phyloP scores from a whole-genome alignment of 2,329 filamentous ascomycete genomes.

The Chrysoporthe cubensis region DNA sequence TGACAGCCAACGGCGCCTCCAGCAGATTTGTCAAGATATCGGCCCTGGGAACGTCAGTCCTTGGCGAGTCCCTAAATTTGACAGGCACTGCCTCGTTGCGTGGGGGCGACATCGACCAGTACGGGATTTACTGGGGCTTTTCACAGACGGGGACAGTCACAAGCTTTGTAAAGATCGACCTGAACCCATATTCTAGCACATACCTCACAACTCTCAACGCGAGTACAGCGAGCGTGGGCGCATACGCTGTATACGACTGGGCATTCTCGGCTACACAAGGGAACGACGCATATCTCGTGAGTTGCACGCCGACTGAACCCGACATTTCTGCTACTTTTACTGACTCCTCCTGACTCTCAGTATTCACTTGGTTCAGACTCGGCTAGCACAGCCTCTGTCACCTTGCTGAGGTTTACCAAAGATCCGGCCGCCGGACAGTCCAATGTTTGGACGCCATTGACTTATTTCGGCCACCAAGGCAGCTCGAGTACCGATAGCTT shows the following conservation, averaged over 20 bases:
- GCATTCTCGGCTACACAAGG: background rate
- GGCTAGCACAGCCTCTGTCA: background rate
- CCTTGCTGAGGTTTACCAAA: background rate
- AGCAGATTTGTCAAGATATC: constrained; percentile 5
- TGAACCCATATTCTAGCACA: background rate
- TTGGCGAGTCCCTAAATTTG: background rate
- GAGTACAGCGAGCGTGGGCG: background rate
- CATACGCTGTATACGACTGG: background rate
- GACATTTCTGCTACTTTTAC: background rate
- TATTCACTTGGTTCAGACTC: background rate
- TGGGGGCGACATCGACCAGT: background rate
- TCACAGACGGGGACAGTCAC: background rate
- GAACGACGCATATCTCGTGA: background rate
- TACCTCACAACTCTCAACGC: background rate
- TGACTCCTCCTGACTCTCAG: background rate
- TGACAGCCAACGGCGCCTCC: background rate
- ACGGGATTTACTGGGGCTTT: background rate
- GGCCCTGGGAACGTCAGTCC: background rate
- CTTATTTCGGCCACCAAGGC: no score
- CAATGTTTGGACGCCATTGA: no score
- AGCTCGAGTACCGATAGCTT: background rate
- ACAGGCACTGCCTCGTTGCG: background rate
- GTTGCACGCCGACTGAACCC: background rate
- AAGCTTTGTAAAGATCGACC: background rate
- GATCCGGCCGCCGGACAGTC: no score